Percentiles rank a stretch among this genome's conserved stretches.
Evolutionary conservation across 2,329 filamentous ascomycete genomes (phyloP).

Genomic region (Fusarium sp.): DNA sequence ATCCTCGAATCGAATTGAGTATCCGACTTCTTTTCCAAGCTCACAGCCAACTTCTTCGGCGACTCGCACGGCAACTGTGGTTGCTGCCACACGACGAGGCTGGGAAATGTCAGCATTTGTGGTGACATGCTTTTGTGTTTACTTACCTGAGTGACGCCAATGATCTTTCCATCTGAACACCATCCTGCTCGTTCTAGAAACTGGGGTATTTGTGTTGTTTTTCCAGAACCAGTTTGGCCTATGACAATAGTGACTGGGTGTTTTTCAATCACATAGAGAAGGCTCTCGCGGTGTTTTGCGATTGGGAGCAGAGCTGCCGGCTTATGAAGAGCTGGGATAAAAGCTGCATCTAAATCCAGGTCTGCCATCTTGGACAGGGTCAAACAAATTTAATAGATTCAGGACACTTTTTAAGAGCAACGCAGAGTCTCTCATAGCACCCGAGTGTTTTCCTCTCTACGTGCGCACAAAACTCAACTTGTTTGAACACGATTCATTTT

Average conservation of each 20-base stretch:
- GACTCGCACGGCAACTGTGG: slow-evolving; percentile 86
- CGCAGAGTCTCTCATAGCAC: not conserved
- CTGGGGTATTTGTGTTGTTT: slow-evolving; percentile 95
- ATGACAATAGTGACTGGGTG: slow-evolving; percentile 87
- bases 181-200: slow-evolving; percentile 89
- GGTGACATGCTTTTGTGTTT: slow-evolving; percentile 8
- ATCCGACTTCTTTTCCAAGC: slow-evolving; percentile 89
- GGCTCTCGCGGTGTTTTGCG: slow-evolving; percentile 77
- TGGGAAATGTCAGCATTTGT: slow-evolving; percentile 49
- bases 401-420: not conserved
- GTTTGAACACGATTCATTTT: not conserved
- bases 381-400: not conserved
- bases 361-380: slow-evolving; percentile 58
- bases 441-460: not conserved
- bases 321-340: slow-evolving; percentile 87
- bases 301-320: slow-evolving; percentile 87
- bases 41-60: slow-evolving; percentile 89
- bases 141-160: slow-evolving; percentile 88
- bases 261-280: slow-evolving; percentile 88
- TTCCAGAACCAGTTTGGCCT: slow-evolving; percentile 93
- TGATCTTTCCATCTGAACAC: slow-evolving; percentile 82
- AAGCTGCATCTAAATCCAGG: slow-evolving; percentile 64
- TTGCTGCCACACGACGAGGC: slow-evolving; percentile 90
- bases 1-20: slow-evolving; percentile 93
- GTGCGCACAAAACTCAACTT: not conserved